Percentiles rank a stretch among this genome's conserved stretches.
These are phyloP conservation scores for Neotropicomus parvogracilis DNA, from an alignment of 1,284 basidiomycete genomes.

Conservation along the genomic window DNA sequence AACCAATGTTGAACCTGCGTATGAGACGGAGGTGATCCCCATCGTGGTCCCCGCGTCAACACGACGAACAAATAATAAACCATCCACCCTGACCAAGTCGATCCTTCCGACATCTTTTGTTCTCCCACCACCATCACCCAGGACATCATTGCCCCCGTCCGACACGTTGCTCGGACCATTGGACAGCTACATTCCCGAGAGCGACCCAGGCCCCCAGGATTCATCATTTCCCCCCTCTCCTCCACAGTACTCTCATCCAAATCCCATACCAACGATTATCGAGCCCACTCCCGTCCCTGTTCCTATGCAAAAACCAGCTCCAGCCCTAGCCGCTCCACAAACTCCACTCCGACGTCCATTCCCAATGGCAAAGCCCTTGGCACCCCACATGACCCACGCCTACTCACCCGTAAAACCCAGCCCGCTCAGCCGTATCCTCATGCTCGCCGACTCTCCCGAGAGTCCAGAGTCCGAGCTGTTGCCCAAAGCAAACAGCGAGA, in stretches of 20 bases:
- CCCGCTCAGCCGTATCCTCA: slow-evolving; percentile 69
- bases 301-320: slow-evolving; percentile 18
- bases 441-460: slow-evolving; percentile 61
- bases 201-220: slow-evolving; percentile 2
- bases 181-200: slow-evolving; percentile 12
- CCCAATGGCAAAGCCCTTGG: slow-evolving; percentile 66
- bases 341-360: slow-evolving; percentile 45
- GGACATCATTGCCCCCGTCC: slow-evolving; percentile 48
- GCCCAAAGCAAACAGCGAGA: neutral
- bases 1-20: slow-evolving; percentile 47
- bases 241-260: neutral
- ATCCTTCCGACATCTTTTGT: slow-evolving; percentile 63
- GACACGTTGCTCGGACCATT: slow-evolving; percentile 19
- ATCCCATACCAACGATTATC: slow-evolving; percentile 18
- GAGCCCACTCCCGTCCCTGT: slow-evolving; percentile 13
- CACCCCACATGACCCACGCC: slow-evolving; percentile 65
- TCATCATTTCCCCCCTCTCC: neutral
- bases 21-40: slow-evolving; percentile 67
- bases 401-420: slow-evolving; percentile 76
- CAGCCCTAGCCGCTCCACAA: slow-evolving; percentile 20
- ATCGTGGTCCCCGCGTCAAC: slow-evolving; percentile 29
- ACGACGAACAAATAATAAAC: slow-evolving; percentile 23
- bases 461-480: slow-evolving; percentile 32
- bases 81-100: slow-evolving; percentile 25
- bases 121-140: slow-evolving; percentile 68